Evolutionary conservation across 768 basidiomycete genomes (phyloP).

Genomic region (Phaeolepiota aurea): DNA sequence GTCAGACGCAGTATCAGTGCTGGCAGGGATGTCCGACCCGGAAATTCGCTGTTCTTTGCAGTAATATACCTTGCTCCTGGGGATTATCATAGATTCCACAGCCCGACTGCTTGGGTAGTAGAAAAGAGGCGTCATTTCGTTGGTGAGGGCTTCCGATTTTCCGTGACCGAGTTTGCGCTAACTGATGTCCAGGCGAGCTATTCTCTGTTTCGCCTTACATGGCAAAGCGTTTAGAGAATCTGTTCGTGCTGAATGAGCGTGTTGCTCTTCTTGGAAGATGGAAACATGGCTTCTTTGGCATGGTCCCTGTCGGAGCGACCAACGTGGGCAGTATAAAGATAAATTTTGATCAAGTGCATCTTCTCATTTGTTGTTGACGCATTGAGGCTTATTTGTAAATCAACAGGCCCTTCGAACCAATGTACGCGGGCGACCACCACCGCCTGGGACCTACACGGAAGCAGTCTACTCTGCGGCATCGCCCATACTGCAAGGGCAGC

Average conservation of each 20-base stretch:
- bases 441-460: conserved; percentile 83
- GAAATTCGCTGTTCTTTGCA: conserved; percentile 82
- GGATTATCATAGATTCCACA: conserved; percentile 97
- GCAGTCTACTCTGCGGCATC: conserved; percentile 87
- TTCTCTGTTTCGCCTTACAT: conserved; percentile 97
- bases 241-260: conserved; percentile 98
- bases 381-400: conserved; percentile 4
- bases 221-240: conserved; percentile 81
- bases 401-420: conserved; percentile 81
- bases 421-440: conserved; percentile 61
- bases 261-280: conserved; percentile 92
- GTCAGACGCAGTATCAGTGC: conserved; percentile 18
- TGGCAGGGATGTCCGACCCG: conserved; percentile 50
- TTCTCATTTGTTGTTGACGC: neutral
- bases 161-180: neutral
- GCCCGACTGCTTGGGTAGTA: conserved; percentile 94
- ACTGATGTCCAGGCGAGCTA: conserved; percentile 61
- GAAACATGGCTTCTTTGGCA: conserved; percentile 93
- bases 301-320: conserved; percentile 97
- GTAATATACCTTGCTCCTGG: conserved; percentile 98
- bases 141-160: conserved; percentile 37
- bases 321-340: conserved; percentile 96
- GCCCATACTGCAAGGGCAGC: conserved; percentile 78
- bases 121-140: conserved; percentile 93
- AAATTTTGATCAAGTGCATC: conserved; percentile 79